Evolutionary conservation across 345 rosid genomes (phyloP), one percentile per base, ranked within the genome.

Genomic region (Melaleuca alternifolia): DNA sequence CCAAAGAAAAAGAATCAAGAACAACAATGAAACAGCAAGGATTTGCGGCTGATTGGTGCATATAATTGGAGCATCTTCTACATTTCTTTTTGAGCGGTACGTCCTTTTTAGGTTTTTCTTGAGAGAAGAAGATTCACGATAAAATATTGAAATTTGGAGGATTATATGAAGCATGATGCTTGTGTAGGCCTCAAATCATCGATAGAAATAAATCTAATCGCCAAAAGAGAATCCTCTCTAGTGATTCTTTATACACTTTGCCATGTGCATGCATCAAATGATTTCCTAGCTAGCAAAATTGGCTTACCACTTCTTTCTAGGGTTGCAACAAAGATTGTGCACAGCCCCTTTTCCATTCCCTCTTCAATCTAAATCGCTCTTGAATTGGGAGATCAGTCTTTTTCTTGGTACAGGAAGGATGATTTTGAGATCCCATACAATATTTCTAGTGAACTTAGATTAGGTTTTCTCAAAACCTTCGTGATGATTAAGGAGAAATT

Each of bases 111-210:
- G 20, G 20, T 16, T 33, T 54, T 20, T 4, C 20, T 33, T 65
- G 4, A 41, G 4, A 41, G 41, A 41, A 41, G 41, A 71, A 37
- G 48, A 71, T 71, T 71, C 79, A 71, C 3, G 9, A 10, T 71
- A 71, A 9, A 71, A 33, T 71, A 71, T 71, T 48, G 48, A 71
- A 71, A 8, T 71, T 33, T 50, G 51, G 48, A 51, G 87, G 87
- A 90, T 88, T 81, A 87, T 88, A 65, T 59, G 77, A 61, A 87
- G 81, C 46, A 84, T 89, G 61, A 84, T 91, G 86, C 71, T 57
- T 85, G 71, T 85, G 77, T 83, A 88, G 56, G 52, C 87, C 85
- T 87, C 88, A 86, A 88, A 92, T 92, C 92, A 93, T 92, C 87
- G 89, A 85, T 11, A 37, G 7, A 61, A 87, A n/a, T 48, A 82